Evolutionary conservation across 371 early-diverging fungal genomes (phyloP).

Genomic region (Syncephalastrum racemosum): DNA sequence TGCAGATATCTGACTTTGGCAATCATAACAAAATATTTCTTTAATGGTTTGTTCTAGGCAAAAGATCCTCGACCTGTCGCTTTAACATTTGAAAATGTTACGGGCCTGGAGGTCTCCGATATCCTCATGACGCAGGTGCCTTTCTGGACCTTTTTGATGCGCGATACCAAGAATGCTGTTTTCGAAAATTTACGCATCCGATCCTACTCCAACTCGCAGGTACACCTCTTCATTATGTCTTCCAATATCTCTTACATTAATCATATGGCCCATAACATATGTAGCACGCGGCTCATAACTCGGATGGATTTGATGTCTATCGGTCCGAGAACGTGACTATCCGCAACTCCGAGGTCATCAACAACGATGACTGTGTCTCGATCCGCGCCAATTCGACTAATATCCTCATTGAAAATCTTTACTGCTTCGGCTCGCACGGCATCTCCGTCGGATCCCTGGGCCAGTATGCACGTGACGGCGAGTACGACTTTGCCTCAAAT

Average conservation of each 20-base stretch:
- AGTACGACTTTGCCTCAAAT: constrained; percentile 21
- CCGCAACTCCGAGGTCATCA: constrained; percentile 16
- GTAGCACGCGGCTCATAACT: constrained; percentile 9
- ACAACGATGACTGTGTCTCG: constrained; percentile 27
- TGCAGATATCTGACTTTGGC: no score
- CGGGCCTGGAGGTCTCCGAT: constrained; percentile 13
- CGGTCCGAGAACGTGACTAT: constrained; percentile 13
- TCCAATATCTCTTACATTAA: background rate
- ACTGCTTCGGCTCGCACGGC: constrained; percentile 30
- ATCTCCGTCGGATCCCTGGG: constrained; percentile 29
- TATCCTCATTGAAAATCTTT: constrained; percentile 17
- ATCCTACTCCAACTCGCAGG: constrained; percentile 16
- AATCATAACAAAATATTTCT: no score
- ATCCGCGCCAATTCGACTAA: constrained; percentile 22
- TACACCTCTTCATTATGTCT: constrained; percentile 6
- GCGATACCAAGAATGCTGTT: constrained; percentile 10
- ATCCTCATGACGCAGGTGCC: constrained; percentile 15
- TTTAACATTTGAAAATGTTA: constrained; percentile 16
- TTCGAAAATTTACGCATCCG: constrained; percentile 12
- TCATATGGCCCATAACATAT: no score
- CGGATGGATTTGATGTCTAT: constrained; percentile 19
- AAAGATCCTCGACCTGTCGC: constrained; percentile 17
- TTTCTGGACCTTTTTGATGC: constrained; percentile 19
- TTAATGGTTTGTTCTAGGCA: background rate
- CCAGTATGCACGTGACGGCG: constrained; percentile 14